Percentiles rank a stretch among this genome's conserved stretches.
These are phyloP conservation scores for Cicer yamashitae DNA, from an alignment of 306 rosid species.

Conservation along the genomic window DNA sequence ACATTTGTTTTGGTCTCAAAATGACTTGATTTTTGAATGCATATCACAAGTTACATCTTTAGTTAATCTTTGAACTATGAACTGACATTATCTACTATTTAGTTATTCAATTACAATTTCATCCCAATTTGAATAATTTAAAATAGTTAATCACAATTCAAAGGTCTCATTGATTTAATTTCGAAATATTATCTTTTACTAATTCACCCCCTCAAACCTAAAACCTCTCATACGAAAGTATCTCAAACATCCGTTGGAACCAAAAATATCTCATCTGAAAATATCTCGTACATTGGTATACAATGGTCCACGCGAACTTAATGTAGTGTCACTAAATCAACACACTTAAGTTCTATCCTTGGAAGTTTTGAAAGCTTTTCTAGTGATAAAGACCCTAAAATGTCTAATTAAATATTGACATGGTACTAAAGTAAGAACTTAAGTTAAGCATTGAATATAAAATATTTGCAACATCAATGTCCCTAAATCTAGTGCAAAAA, in stretches of 20 bases:
- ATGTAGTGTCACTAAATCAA: no score
- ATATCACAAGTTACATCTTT: no score
- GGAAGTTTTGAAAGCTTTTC: not conserved
- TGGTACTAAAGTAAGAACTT: not conserved
- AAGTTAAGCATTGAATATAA: not conserved
- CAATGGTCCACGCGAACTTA: no score
- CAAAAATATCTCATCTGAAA: no score
- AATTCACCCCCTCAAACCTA: not conserved
- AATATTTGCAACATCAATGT: constrained; percentile 19
- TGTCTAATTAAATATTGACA: not conserved
- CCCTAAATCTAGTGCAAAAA: constrained; percentile 37
- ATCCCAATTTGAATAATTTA: not conserved
- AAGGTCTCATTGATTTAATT: not conserved
- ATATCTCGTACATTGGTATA: no score
- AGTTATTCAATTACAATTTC: not conserved
- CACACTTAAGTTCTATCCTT: not conserved
- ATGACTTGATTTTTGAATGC: no score
- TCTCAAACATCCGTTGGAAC: no score
- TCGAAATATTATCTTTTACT: not conserved
- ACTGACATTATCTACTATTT: not conserved
- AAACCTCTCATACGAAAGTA: no score
- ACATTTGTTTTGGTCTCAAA: no score
- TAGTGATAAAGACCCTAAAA: not conserved
- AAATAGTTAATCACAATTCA: not conserved
- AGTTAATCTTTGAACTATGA: not conserved